Evolutionary conservation across 176 grass and related monocot genomes (phyloP).

Genomic region (Oryza australiensis): DNA sequence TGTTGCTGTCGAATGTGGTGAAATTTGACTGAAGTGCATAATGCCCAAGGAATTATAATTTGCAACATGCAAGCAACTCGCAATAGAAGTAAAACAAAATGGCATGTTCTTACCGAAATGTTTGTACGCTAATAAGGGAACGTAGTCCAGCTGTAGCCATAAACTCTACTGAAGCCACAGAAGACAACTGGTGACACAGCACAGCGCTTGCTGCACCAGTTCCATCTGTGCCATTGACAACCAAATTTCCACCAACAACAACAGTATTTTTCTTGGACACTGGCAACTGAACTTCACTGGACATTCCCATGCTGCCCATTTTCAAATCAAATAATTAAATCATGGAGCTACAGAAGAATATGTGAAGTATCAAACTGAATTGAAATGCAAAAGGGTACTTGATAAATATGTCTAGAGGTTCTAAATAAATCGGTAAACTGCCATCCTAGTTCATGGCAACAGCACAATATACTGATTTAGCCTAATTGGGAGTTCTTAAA

Average conservation of each 20-base stretch:
- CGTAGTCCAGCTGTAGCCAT: constrained; percentile 89
- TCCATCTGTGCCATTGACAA: constrained; percentile 65
- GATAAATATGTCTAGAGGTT: constrained; percentile 16
- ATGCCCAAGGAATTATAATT: constrained; percentile 35
- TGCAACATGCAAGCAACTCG: constrained; percentile 20
- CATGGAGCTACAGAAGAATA: constrained; percentile 27
- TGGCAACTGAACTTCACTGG: constrained; percentile 74
- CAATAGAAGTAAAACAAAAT: constrained; percentile 18
- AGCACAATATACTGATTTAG: not conserved
- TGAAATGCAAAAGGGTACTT: constrained; percentile 1
- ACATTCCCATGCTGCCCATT: constrained; percentile 88
- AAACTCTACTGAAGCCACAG: constrained; percentile 75
- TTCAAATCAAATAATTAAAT: constrained; percentile 43
- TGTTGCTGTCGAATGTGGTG: constrained; percentile 84
- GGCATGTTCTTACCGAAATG: constrained; percentile 55
- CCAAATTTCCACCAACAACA: constrained; percentile 74
- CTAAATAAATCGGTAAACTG: constrained; percentile 5
- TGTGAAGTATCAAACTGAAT: constrained; percentile 22
- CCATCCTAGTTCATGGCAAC: not conserved
- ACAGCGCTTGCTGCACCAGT: constrained; percentile 71
- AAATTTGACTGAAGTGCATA: constrained; percentile 75
- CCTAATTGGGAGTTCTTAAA: not conserved
- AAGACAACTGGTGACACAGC: constrained; percentile 64
- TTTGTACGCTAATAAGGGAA: constrained; percentile 67
- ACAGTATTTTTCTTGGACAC: constrained; percentile 80